These are phyloP conservation scores for Naganishia cerealis DNA, from an alignment of 1,284 basidiomycete genomes.

Conservation along the genomic window DNA sequence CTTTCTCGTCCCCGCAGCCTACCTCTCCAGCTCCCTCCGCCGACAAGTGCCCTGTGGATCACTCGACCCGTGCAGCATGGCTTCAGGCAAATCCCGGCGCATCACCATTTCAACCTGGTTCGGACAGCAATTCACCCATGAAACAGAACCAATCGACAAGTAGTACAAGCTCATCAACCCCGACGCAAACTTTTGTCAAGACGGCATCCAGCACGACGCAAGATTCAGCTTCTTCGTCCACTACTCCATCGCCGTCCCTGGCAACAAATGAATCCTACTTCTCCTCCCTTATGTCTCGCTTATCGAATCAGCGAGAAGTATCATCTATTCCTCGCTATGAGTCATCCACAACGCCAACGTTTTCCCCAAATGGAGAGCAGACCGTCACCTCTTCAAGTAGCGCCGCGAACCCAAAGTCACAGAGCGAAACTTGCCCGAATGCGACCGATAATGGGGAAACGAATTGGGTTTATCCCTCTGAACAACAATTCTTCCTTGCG, in stretches of 20 bases:
- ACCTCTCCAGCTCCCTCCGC: conserved; percentile 36
- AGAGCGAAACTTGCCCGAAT: conserved; percentile 22
- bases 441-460: conserved; percentile 56
- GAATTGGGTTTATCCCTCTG: conserved; percentile 98
- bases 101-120: conserved; percentile 35
- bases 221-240: conserved; percentile 24
- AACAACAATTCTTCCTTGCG: conserved; percentile 92
- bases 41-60: conserved; percentile 71
- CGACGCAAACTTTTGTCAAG: conserved; percentile 26
- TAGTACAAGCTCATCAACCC: background rate
- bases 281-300: conserved; percentile 12
- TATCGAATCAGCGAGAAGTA: conserved; percentile 65
- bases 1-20: conserved; percentile 32
- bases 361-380: conserved; percentile 27
- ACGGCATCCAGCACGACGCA: conserved; percentile 26
- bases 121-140: conserved; percentile 1
- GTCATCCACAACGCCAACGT: conserved; percentile 24
- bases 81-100: conserved; percentile 44
- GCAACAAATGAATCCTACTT: conserved; percentile 15
- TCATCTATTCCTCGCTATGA: conserved; percentile 79
- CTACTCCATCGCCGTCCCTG: background rate
- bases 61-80: conserved; percentile 56
- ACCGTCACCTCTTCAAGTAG: conserved; percentile 26
- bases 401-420: conserved; percentile 31
- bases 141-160: background rate